Percentiles rank a stretch among this genome's conserved stretches.
Evolutionary conservation across 768 basidiomycete genomes (phyloP).

Genomic region (Macrolepiota fuliginosa): DNA sequence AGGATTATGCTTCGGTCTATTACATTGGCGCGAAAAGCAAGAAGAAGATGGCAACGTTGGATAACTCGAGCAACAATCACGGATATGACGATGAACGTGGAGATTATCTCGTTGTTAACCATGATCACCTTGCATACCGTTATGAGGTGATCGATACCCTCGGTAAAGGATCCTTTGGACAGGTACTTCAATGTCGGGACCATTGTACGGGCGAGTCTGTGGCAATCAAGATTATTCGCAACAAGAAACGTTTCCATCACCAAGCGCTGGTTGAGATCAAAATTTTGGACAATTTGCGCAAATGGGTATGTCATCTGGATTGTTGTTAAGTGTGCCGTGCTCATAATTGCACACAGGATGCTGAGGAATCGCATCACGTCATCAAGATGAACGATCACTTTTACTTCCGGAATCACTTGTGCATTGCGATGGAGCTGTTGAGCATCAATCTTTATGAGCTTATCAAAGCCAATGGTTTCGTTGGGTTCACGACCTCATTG

Average conservation of each 20-base stretch:
- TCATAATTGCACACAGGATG: slow-evolving; percentile 54
- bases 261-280: slow-evolving; percentile 99
- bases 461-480: slow-evolving; percentile 98
- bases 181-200: slow-evolving; percentile 94
- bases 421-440: slow-evolving; percentile 96
- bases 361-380: slow-evolving; percentile 95
- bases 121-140: slow-evolving; percentile 95
- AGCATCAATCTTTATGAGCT: slow-evolving; percentile 99
- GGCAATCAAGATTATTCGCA: slow-evolving; percentile 98
- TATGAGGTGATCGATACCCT: slow-evolving; percentile 92
- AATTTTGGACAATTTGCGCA: slow-evolving; percentile 91
- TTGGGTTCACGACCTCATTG: slow-evolving; percentile 93
- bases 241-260: slow-evolving; percentile 98
- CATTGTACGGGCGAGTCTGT: slow-evolving; percentile 95
- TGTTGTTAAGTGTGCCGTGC: neutral
- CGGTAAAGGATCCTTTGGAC: slow-evolving; percentile 98
- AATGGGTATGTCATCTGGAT: slow-evolving; percentile 75
- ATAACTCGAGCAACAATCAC: slow-evolving; percentile 79
- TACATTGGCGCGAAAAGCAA: slow-evolving; percentile 75
- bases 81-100: slow-evolving; percentile 98
- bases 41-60: slow-evolving; percentile 79
- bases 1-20: slow-evolving; percentile 84
- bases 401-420: slow-evolving; percentile 95
- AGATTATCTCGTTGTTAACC: slow-evolving; percentile 87
- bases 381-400: slow-evolving; percentile 99